Base-by-base conservation (phyloP, 2,329 filamentous ascomycete species). In the Shiraia sp. region DNA sequence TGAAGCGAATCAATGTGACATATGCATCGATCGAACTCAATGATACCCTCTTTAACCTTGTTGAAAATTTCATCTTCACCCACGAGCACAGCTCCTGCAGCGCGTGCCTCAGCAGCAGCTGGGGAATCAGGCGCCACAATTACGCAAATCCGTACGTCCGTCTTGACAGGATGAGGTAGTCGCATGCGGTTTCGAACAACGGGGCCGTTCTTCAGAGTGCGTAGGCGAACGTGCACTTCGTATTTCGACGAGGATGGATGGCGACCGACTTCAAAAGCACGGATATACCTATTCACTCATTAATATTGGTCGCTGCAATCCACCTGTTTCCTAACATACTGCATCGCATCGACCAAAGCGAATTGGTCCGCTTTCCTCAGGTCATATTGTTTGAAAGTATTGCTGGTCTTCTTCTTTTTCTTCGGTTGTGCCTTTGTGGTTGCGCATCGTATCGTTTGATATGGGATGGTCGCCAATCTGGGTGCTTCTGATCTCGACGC, bases 291-390 rank as follows among this genome's bases (percentile, higher is more conserved):
- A 10, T 12, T 16, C 26, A n/a, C 8, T 13, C 15, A 28, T 24
- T 33, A 30, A 12, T 16, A 15, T 9, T 24, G 8, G 7, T 14
- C 16, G 15, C 14, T 26, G 4, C 6, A 7, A 10, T 3, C 10
- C 5, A 12, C 8, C 3, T 6, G 8, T 10, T 13, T 3, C 27
- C 10, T n/a, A 31, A 65, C 78, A 43, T 73, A 90, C 89, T 91
- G 83, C 83, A 99, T 93, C 12, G 93, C 95, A 75, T 99, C 93
- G 55, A 89, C 87, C 23, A 99, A 78, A 1, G 90, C 82, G 63
- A 87, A 96, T 61, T 88, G 85, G 25, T 89, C 78, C 30, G 83
- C 80, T 51, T 82, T 75, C 49, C 80, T 80, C 51, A 92, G 69
- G 49, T 83, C 76, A 49, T 79, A 78, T 44, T 79, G 76, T 51